Base-by-base conservation (phyloP, 495 filamentous ascomycete genomes). In the Aspergillus bertholletiae region DNA sequence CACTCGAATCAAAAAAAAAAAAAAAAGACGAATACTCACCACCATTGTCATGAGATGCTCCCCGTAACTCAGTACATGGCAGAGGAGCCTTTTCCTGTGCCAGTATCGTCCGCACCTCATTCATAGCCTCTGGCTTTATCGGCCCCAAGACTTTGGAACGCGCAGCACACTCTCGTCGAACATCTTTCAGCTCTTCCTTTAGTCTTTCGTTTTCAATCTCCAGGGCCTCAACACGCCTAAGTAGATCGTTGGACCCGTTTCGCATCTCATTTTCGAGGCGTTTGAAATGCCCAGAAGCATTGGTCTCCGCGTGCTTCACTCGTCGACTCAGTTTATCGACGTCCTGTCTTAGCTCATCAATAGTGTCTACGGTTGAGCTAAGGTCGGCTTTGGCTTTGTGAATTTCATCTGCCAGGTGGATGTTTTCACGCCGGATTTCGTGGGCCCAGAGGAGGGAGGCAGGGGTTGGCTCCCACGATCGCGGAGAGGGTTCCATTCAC, bases 381-480 rank as follows among this genome's bases (percentile, higher is more conserved):
- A 66, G 58, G 3, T 53, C 43, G 7, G 44, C 9, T 15, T 46
- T 45, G 0, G 56, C 26, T n/a, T 12, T 50, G 22, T 63, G 51
- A 40, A 66, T 43, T 27, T 58, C 57, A 6, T 62, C 47, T 21
- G 58, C 44, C 21, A 71, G 56, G 11, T 64, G 58, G 52, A 65
- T 46, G 51, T 72, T 67, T 57, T 74, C 65, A 15, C 67, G 67
- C 11, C 64, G 67, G 23, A 73, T 54, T 51, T 73, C 56, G 50
- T 70, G 61, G 7, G 64, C 64, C 70, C 70, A 73, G 41, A 74
- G 65, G 30, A 72, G 59, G 4, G 64, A 49, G 52, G 46, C 28
- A 32, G 59, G 37, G 46, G 43, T 43, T 23, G 32, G 32, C 28
- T 59, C 17, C 46, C 39, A 43, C 3, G 24, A 32, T 51, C 37